Evolutionary conservation across 257 asterid genomes (phyloP), one percentile per base, ranked within the genome.

Genomic region (Nicotiana tomentosiformis): DNA sequence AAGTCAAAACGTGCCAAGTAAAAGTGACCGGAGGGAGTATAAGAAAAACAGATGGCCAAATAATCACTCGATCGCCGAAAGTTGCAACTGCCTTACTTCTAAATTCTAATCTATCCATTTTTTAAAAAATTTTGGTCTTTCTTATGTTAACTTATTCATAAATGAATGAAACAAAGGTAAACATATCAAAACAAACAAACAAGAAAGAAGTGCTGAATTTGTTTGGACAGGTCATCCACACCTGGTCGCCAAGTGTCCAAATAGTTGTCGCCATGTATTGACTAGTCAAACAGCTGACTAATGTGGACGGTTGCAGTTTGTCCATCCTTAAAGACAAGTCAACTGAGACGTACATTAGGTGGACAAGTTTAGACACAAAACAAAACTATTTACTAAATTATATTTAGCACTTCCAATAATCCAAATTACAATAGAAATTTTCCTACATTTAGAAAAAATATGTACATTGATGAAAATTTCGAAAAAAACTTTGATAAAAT

Each of bases 51-150:
- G 77, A 23, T 67, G 29, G 60, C 76, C 80, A 76, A 76, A 83
- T 77, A 87, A 88, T 37, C 81, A 83, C 82, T 85, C 83, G 72
- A 83, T 82, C 86, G 85, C 89, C 91, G 88, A 88, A 88, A 85
- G 89, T 78, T 83, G 87, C 87, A 85, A 67, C 51, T 33, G 26
- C 29, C 23, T 32, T 66, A 66, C 49, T 33, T 76, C 46, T 3
- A 23, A 46, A 46, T 30, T 46, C 39, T 4, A 26, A 51, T 51
- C 61, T 68, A 69, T 78, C 12, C 4, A 66, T 17, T 2, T 66
- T 18, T 51, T 81, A 67, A 70, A 43, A 23, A 39, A 32, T 32
- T 43, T 8, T 43, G 51, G 46, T 39, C 5, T 70, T 39, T 26
- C 72, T 39, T 26, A 6, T 66, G 32, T 58, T 74, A 46, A 39